A percentile compares a stretch with the other conserved stretches of the same genome.
phyloP scores from a whole-genome alignment of 2,329 filamentous ascomycete genomes.

The Alternaria triticimaculans region DNA sequence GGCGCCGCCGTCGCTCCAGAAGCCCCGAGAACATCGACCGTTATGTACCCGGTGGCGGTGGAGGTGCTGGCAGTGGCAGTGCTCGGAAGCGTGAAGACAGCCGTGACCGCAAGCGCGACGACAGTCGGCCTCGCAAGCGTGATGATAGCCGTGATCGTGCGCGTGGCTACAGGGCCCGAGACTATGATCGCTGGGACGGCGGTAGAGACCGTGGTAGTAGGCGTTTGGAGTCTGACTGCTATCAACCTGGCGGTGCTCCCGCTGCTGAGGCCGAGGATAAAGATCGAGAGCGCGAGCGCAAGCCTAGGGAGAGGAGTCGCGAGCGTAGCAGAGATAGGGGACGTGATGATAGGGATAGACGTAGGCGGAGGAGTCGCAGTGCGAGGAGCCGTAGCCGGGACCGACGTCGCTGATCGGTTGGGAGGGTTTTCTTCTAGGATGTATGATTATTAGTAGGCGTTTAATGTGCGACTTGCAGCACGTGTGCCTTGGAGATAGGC shows the following conservation, averaged over 20 bases:
- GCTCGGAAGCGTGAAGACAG: constrained; percentile 34
- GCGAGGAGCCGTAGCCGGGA: constrained; percentile 26
- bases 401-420: constrained; percentile 17
- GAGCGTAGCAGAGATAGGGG: constrained; percentile 15
- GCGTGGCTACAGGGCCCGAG: constrained; percentile 50
- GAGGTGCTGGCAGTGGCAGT: constrained; percentile 15
- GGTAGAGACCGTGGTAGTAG: constrained; percentile 29
- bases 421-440: neutral
- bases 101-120: constrained; percentile 34
- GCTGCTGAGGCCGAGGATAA: constrained; percentile 20
- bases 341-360: constrained; percentile 22
- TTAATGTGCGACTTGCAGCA: neutral
- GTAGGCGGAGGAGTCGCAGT: constrained; percentile 25
- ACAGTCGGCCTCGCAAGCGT: constrained; percentile 27
- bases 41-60: constrained; percentile 43
- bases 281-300: constrained; percentile 27
- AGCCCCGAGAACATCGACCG: constrained; percentile 49
- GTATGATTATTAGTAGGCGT: constrained; percentile 7
- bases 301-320: constrained; percentile 33
- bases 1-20: constrained; percentile 31
- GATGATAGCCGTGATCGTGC: constrained; percentile 46
- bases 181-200: constrained; percentile 49
- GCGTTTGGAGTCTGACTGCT: constrained; percentile 41
- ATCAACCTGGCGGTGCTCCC: constrained; percentile 28
- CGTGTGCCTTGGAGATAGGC: neutral